These are phyloP conservation scores for Suhomyces kilbournensis DNA, from an alignment of 805 yeast genomes.

Conservation along the genomic window DNA sequence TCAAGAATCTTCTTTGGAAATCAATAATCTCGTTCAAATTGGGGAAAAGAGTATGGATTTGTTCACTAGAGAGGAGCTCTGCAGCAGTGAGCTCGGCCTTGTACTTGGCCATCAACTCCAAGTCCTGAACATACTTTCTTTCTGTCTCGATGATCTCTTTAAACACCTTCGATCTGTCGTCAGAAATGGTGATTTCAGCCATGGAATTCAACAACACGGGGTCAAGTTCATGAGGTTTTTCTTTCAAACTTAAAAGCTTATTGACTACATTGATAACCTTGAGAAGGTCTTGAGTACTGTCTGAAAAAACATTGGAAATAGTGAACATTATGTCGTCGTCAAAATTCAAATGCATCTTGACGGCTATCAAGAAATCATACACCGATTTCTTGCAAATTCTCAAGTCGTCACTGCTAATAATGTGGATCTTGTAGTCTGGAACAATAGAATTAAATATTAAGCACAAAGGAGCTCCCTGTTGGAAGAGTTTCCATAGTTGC, in stretches of 20 bases:
- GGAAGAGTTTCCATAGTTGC: constrained; percentile 81
- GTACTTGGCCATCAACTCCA: constrained; percentile 70
- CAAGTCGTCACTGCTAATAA: constrained; percentile 74
- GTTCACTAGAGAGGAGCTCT: constrained; percentile 73
- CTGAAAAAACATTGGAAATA: constrained; percentile 83
- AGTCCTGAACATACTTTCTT: constrained; percentile 86
- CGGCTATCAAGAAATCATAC: constrained; percentile 84
- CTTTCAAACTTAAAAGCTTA: constrained; percentile 39
- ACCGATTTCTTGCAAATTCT: constrained; percentile 84
- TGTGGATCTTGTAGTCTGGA: constrained; percentile 50
- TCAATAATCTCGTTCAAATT: constrained; percentile 80
- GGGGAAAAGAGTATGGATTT: constrained; percentile 79
- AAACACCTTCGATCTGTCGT: constrained; percentile 72
- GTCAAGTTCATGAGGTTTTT: constrained; percentile 1
- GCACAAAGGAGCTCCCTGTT: constrained; percentile 91
- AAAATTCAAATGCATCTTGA: constrained; percentile 69
- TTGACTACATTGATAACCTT: constrained; percentile 73
- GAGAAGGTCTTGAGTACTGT: constrained; percentile 72
- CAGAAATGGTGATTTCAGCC: constrained; percentile 36
- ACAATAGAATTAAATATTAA: constrained; percentile 71
- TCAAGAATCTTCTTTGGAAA: constrained; percentile 84
- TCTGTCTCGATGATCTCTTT: constrained; percentile 86
- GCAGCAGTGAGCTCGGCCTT: constrained; percentile 63
- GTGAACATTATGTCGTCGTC: constrained; percentile 85
- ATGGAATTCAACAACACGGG: constrained; percentile 6